Conservation (phyloP, 306 rosid species). For the Cicer yamashitae region DNA sequence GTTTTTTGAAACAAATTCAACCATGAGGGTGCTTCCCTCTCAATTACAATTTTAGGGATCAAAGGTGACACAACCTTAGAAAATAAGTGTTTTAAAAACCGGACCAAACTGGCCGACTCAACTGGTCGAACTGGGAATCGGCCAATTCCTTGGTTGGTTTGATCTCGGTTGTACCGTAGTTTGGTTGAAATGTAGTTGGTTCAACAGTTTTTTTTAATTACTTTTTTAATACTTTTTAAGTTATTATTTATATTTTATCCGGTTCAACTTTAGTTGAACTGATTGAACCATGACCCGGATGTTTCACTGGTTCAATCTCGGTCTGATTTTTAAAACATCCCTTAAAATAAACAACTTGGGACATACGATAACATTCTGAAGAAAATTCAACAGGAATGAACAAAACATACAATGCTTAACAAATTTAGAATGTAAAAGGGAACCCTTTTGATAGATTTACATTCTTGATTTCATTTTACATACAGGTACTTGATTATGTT, state of each 20-base stretch:
- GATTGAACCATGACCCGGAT: not conserved
- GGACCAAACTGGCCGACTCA: not conserved
- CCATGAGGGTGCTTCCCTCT: conserved; percentile 16
- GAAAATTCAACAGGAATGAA: conserved; percentile 9
- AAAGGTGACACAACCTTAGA: not conserved
- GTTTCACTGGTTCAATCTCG: not conserved
- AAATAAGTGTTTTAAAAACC: not conserved
- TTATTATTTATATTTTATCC: too few relatives aligned
- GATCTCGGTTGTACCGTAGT: not conserved
- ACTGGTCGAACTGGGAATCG: not conserved
- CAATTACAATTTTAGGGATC: not conserved
- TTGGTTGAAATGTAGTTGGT: not conserved
- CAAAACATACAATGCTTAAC: not conserved
- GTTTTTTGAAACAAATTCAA: not conserved
- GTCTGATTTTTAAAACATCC: not conserved
- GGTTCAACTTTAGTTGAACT: not conserved
- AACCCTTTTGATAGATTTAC: conserved; percentile 9
- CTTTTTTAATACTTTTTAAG: not conserved
- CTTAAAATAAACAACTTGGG: not conserved
- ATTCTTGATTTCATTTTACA: conserved; percentile 15
- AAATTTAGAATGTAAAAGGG: not conserved
- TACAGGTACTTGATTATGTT: conserved; percentile 57
- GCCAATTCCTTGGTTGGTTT: not conserved
- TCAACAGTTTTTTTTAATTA: not conserved
- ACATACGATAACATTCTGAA: conserved; percentile 6